A percentile compares a stretch with the other conserved stretches of the same genome.
Conservation (phyloP, 2,329 filamentous ascomycete genomes). For the Trichoderma atrobrunneum region DNA sequence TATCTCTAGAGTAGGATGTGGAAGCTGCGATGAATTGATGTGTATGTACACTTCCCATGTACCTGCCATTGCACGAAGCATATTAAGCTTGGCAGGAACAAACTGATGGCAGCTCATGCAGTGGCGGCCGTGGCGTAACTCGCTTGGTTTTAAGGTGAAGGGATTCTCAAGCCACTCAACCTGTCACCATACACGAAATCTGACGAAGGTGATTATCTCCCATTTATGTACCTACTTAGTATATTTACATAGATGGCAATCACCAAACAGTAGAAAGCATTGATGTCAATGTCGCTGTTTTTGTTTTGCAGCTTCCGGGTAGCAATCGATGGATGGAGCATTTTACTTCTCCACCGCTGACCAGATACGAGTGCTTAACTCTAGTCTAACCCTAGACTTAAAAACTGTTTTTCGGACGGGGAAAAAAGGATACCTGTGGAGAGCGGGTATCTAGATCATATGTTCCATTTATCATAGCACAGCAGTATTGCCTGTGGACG, state of each 20-base stretch:
- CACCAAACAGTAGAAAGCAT: background rate
- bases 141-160: background rate
- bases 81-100: background rate
- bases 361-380: background rate
- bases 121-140: constrained; percentile 10
- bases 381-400: background rate
- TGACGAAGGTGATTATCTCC: background rate
- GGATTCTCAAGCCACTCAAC: background rate
- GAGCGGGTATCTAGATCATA: background rate
- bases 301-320: background rate
- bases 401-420: background rate
- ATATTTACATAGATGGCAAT: background rate
- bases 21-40: background rate
- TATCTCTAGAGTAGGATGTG: background rate
- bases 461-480: background rate
- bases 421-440: background rate
- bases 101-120: background rate
- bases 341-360: background rate
- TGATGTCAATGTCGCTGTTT: background rate
- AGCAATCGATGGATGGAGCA: background rate
- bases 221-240: background rate
- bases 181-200: background rate
- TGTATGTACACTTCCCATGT: background rate
- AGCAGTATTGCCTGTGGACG: background rate
- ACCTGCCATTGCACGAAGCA: background rate